Base-by-base conservation (phyloP, 192 early-diverging fungal species). In the Chytriomyces hyalinus region DNA sequence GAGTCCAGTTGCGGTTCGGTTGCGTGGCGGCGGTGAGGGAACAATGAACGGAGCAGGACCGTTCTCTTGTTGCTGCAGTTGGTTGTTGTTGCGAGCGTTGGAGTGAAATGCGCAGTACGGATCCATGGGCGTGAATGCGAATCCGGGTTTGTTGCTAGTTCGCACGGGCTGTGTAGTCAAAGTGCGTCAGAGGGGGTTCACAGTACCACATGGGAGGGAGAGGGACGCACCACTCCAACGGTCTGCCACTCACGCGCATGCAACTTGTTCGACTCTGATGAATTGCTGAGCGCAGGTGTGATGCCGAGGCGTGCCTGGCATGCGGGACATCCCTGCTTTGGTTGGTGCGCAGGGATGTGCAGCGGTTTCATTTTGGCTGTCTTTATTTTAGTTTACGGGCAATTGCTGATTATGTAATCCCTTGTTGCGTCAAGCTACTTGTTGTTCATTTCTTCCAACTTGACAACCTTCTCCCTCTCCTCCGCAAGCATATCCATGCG, bases 391-490 rank as follows among this genome's bases (percentile, higher is more conserved):
- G 53, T 20, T n/a, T 57, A 11, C 26, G 63, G 5, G 72, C 1
- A 36, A 36, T 36, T 26, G 7, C 4, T 43, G 69, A 79, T 49
- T 53, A 36, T 67, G n/a, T 22, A 47, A 68, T n/a, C 57, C 22
- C 17, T 43, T 15, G 67, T 65, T 67, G 13, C 28, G 0, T 63
- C 78, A 5, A 7, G 4, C 15, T 44, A 64, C 70, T 89, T 90
- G 53, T 84, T 22, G 67, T 90, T 90, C 89, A 90, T 90, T 79
- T 90, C 89, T 1, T 88, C 87, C 47, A 90, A 48, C 65, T 83
- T 81, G 60, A 90, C 84, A 47, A 90, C 90, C 80, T 80, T 84
- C 71, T 90, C 89, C 2, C 88, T 86, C 69, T 82, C 82, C n/a
- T 83, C 83, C 1, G 90, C 87, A 64, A 87, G 86, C 59, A 28